Base-by-base conservation (phyloP, 371 early-diverging fungal genomes). In the Actinomucor elegans region DNA sequence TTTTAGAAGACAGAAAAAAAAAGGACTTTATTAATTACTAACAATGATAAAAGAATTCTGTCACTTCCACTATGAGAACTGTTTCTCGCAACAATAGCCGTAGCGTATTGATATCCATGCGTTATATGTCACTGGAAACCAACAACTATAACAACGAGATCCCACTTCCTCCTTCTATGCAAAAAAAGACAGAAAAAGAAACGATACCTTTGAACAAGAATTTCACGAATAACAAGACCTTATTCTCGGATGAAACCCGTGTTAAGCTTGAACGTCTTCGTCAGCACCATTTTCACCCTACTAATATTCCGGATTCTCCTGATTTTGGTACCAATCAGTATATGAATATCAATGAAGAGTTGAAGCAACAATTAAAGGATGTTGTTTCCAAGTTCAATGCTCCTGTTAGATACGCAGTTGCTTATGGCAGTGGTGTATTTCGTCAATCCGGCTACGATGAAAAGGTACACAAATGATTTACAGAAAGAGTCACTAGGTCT, bases 371-470 rank as follows among this genome's bases (percentile, higher is more conserved):
- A 17, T 68, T 88, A 33, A 82, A 83, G 59, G 64, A 64, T 9
- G 79, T 86, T 8, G 71, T 89, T 5, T 67, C 74, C 24, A 55
- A 74, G 41, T 85, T 87, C 60, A 64, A 83, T 61, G 91, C 88
- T 1, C 89, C 89, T 35, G 77, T 90, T 32, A 75, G 91, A 38
- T 94, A 88, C 71, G 94, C 96, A 3, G 86, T 94, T 74, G 97
- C 94, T 3, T 98, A 98, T 67, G 98, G 98, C 12, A 91, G 92
- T 40, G 97, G 96, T 21, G 97, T 96, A 17, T 96, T 94, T 69
- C 77, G 71, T 31, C 97, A 98, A 69, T 69, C 77, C 21, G 92
- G 91, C 5, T 90, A 93, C 63, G 84, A 85, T 55, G 57, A 72
- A 44, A 80, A 88, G 80, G 87, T 88, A 77, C n/a, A n/a, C n/a